Conservation (phyloP, 805 yeast genomes). For the Wickerhamiella hasegawae region DNA sequence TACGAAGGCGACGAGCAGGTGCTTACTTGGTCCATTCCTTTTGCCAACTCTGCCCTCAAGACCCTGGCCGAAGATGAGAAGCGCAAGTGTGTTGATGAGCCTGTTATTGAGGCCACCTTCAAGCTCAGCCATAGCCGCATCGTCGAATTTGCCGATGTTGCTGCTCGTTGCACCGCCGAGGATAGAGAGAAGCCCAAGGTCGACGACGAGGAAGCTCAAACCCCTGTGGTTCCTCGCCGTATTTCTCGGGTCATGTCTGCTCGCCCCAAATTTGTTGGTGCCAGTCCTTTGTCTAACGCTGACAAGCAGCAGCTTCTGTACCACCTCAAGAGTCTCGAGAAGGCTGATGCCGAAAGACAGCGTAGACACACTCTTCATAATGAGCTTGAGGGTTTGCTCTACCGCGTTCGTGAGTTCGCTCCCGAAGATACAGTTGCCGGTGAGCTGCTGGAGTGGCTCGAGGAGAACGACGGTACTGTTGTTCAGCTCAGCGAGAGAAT, state of each 20-base stretch:
- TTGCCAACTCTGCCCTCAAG: conserved; percentile 12
- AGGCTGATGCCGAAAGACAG: conserved; percentile 38
- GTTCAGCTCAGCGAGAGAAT: conserved; percentile 10
- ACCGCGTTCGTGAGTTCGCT: conserved; percentile 38
- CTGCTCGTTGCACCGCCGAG: conserved; percentile 10
- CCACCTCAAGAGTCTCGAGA: conserved; percentile 37
- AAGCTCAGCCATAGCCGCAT: conserved; percentile 9
- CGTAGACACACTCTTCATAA: conserved; percentile 46
- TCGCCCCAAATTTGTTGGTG: conserved; percentile 24
- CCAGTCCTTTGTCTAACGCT: conserved; percentile 34
- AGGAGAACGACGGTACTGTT: conserved; percentile 8
- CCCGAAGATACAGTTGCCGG: conserved; percentile 7
- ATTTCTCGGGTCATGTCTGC: conserved; percentile 6
- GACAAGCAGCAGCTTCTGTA: conserved; percentile 30
- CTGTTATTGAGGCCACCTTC: conserved; percentile 9
- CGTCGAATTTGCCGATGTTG: conserved; percentile 9
- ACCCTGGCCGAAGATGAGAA: conserved; percentile 17
- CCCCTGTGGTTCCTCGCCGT: conserved; percentile 3
- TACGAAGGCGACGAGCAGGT: conserved; percentile 25
- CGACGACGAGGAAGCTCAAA: conserved; percentile 5
- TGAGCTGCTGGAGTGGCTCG: conserved; percentile 11
- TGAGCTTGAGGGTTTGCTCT: conserved; percentile 55
- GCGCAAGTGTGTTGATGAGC: conserved; percentile 8
- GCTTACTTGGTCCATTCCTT: conserved; percentile 17
- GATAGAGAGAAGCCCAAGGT: conserved; percentile 4